Conservation (phyloP, 179 eudicot genomes). For the Beta corolliflora region DNA sequence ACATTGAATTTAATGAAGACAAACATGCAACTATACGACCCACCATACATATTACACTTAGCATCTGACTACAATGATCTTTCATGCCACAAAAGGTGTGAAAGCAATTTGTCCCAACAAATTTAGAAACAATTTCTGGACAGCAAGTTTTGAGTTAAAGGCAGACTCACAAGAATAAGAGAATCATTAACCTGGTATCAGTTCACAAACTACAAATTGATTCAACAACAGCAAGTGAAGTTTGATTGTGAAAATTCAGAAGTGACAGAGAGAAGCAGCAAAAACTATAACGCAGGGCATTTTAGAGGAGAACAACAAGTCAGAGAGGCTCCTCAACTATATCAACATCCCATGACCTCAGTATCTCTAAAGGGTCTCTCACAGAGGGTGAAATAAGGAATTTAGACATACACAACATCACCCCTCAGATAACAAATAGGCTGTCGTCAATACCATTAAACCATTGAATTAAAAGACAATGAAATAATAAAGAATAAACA, state of each 20-base stretch:
- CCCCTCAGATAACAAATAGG: not conserved
- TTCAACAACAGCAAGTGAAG: not conserved
- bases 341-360: not conserved
- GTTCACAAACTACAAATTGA: not conserved
- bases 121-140: no score
- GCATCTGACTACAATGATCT: not conserved
- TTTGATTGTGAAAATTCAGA: not conserved
- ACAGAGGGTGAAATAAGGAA: not conserved
- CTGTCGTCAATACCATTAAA: not conserved
- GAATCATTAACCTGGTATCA: not conserved
- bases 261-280: conserved; percentile 13
- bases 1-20: not conserved
- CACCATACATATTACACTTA: not conserved
- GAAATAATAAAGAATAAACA: not conserved
- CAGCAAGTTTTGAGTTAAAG: not conserved
- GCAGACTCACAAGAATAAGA: not conserved
- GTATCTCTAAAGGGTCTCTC: not conserved
- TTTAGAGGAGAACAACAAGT: not conserved
- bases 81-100: not conserved
- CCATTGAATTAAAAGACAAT: not conserved
- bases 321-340: not conserved
- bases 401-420: not conserved
- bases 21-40: not conserved
- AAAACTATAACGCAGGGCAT: not conserved
- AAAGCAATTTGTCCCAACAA: not conserved